A percentile compares a stretch with the other conserved stretches of the same genome.
Evolutionary conservation across 176 grass and related monocot species (phyloP).

Genomic region (Musa schizocarpa): DNA sequence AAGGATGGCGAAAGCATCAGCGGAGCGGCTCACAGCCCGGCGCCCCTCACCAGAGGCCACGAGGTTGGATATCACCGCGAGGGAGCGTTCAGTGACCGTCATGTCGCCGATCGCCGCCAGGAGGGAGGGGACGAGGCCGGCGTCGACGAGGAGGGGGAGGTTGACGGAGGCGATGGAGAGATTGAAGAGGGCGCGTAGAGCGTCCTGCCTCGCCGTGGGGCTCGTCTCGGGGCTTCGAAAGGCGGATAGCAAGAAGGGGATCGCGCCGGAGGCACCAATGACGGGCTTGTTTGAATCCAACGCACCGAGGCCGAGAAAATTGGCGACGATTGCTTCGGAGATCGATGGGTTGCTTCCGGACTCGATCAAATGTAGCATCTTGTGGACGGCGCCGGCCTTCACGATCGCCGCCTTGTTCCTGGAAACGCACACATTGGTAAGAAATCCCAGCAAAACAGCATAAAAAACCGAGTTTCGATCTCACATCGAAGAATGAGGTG

Average conservation of each 20-base stretch:
- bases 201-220: slow-evolving; percentile 44
- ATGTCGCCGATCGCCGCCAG: slow-evolving; percentile 40
- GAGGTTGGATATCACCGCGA: slow-evolving; percentile 75
- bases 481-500: background rate
- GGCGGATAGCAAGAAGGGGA: slow-evolving; percentile 39
- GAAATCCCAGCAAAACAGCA: background rate
- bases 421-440: background rate
- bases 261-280: slow-evolving; percentile 61
- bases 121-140: slow-evolving; percentile 39
- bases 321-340: slow-evolving; percentile 63
- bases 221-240: slow-evolving; percentile 25
- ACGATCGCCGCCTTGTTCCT: slow-evolving; percentile 97
- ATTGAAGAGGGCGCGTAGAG: slow-evolving; percentile 83
- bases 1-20: slow-evolving; percentile 43
- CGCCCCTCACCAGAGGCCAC: slow-evolving; percentile 61
- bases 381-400: slow-evolving; percentile 75
- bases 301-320: slow-evolving; percentile 90
- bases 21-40: slow-evolving; percentile 34
- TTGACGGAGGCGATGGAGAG: slow-evolving; percentile 59
- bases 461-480: background rate
- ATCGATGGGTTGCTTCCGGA: slow-evolving; percentile 5
- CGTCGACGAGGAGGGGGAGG: slow-evolving; percentile 46
- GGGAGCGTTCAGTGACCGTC: slow-evolving; percentile 41
- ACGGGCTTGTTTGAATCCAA: slow-evolving; percentile 79
- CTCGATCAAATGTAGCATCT: slow-evolving; percentile 60